Conservation (phyloP, 2,329 filamentous ascomycete genomes). For the Pestalotiopsis sp. region DNA sequence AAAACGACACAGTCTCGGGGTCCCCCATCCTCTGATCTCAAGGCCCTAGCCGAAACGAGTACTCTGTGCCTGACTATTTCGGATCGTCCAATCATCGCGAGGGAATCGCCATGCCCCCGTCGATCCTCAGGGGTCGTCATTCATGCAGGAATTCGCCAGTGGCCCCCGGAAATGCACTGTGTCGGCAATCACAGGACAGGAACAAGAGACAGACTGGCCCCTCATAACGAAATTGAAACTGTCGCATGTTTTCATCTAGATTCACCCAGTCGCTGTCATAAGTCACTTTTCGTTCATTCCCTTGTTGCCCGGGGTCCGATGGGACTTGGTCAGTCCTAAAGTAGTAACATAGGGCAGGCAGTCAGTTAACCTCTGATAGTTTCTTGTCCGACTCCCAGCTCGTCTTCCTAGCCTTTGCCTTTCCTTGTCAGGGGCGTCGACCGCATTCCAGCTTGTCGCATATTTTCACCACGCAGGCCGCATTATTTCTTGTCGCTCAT, state of each 20-base stretch:
- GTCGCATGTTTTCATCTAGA: constrained; percentile 8
- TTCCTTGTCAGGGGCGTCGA: neutral
- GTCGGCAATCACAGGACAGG: neutral
- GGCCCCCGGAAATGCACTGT: neutral
- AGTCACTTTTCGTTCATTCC: neutral
- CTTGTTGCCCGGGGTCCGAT: neutral
- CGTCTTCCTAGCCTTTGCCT: neutral
- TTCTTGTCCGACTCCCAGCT: neutral
- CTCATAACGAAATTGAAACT: constrained; percentile 11
- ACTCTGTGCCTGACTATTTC: constrained; percentile 4
- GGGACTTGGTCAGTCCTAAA: neutral
- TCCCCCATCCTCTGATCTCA: neutral
- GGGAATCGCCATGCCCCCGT: neutral
- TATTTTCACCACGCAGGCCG: neutral
- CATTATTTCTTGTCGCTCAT: neutral
- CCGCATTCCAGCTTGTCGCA: neutral
- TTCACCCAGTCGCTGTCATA: neutral
- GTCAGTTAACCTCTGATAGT: neutral
- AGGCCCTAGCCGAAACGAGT: constrained; percentile 8
- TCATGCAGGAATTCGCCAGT: neutral
- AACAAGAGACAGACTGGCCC: neutral
- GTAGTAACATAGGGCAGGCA: neutral
- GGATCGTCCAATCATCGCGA: neutral
- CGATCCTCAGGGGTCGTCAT: constrained; percentile 5
- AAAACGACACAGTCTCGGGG: neutral